Evolutionary conservation across 2,329 filamentous ascomycete species (phyloP).

Genomic region (Beauveria asiatica): DNA sequence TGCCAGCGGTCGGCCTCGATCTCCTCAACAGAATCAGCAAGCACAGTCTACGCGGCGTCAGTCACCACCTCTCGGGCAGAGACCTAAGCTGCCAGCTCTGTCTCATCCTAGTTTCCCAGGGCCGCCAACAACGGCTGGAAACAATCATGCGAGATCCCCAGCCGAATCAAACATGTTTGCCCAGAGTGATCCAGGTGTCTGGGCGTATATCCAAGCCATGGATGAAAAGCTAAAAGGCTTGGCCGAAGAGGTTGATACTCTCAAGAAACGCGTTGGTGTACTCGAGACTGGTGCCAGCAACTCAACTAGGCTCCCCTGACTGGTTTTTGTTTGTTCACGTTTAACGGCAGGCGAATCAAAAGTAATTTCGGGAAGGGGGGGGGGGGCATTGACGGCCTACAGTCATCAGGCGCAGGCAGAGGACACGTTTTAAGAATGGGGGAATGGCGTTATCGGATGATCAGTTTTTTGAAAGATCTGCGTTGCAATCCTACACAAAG

Average conservation of each 20-base stretch:
- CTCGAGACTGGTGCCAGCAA: conserved; percentile 17
- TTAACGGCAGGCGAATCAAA: background rate
- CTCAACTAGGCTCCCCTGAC: background rate
- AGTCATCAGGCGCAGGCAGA: background rate
- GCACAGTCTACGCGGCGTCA: conserved; percentile 47
- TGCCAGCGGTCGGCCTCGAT: conserved; percentile 47
- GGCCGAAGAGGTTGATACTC: conserved; percentile 24
- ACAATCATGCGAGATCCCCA: conserved; percentile 28
- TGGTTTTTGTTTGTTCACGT: background rate
- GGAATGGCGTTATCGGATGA: conserved; percentile 9
- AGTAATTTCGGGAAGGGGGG: background rate
- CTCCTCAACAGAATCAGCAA: conserved; percentile 58
- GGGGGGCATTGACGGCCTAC: background rate
- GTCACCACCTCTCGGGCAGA: conserved; percentile 40
- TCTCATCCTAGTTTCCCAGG: conserved; percentile 27
- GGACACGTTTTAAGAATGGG: conserved; percentile 6
- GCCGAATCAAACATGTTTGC: conserved; percentile 59
- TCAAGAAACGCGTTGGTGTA: conserved; percentile 27
- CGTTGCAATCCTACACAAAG: background rate
- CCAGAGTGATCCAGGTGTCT: conserved; percentile 53
- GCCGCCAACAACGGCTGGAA: conserved; percentile 22
- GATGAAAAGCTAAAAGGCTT: conserved; percentile 44
- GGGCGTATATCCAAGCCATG: conserved; percentile 63
- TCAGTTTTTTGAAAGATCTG: conserved; percentile 1
- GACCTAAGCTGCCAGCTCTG: conserved; percentile 29